Evolutionary conservation across 371 early-diverging fungal species (phyloP).

Genomic region (Scutellospora calospora): DNA sequence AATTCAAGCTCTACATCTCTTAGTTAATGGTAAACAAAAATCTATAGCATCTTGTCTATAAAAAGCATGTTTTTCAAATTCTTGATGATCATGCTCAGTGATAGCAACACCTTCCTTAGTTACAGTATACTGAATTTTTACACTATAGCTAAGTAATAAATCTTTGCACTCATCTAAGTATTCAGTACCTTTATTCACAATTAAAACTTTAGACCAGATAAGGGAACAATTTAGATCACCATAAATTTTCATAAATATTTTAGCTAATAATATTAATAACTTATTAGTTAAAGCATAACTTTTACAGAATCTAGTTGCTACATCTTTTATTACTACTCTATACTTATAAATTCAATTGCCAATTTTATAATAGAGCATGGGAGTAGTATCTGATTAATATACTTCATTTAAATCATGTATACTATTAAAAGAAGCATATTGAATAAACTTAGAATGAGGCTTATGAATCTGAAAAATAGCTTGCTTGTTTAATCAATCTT

Average conservation of each 20-base stretch:
- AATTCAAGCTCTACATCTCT: slow-evolving; percentile 11
- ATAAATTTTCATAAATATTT: slow-evolving; percentile 9
- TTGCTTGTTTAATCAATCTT: too few relatives aligned
- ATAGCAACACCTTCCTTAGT: not conserved
- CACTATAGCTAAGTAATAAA: not conserved
- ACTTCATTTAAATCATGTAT: not conserved
- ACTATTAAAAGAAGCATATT: too few relatives aligned
- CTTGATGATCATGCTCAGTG: slow-evolving; percentile 8
- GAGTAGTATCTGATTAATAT: too few relatives aligned
- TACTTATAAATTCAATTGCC: too few relatives aligned
- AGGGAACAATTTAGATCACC: not conserved
- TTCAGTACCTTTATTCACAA: not conserved
- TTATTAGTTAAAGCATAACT: not conserved
- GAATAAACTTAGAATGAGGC: too few relatives aligned
- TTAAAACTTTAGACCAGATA: not conserved
- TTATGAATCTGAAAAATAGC: too few relatives aligned
- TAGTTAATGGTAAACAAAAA: slow-evolving; percentile 8
- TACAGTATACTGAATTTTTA: not conserved
- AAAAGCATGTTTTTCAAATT: too few relatives aligned
- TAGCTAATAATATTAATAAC: not conserved
- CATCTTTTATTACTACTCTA: not conserved
- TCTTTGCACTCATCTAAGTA: slow-evolving; percentile 3
- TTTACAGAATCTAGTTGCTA: too few relatives aligned
- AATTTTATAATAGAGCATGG: not conserved
- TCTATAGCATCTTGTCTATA: not conserved